Evolutionary conservation across 805 yeast species (phyloP).

Genomic region (Suhomyces xylopsoci): DNA sequence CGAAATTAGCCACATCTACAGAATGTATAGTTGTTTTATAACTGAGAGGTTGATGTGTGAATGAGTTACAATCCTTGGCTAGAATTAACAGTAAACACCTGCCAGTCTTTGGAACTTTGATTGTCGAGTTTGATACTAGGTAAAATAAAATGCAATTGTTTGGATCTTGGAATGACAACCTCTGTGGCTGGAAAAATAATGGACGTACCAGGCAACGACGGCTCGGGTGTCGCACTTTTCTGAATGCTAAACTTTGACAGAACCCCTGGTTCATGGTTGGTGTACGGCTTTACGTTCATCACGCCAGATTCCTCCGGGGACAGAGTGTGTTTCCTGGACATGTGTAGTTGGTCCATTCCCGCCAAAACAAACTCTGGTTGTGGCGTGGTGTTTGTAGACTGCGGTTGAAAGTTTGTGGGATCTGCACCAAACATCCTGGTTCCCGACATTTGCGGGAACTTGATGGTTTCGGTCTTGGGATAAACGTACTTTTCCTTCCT

Average conservation of each 20-base stretch:
- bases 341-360: neutral
- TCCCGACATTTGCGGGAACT: slow-evolving; percentile 5
- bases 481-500: slow-evolving; percentile 4
- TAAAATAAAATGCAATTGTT: neutral
- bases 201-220: slow-evolving; percentile 7
- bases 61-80: neutral
- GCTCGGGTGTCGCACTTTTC: neutral
- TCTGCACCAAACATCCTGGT: slow-evolving; percentile 1
- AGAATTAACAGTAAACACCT: slow-evolving; percentile 5
- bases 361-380: neutral
- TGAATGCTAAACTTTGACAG: slow-evolving; percentile 6
- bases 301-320: neutral
- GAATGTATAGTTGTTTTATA: neutral
- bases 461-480: slow-evolving; percentile 3
- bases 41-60: neutral
- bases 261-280: slow-evolving; percentile 5
- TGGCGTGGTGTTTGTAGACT: neutral
- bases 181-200: slow-evolving; percentile 4
- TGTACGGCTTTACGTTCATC: slow-evolving; percentile 8
- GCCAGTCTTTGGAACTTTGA: slow-evolving; percentile 8
- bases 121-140: slow-evolving; percentile 1
- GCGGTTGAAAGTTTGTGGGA: neutral
- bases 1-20: neutral
- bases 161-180: neutral
- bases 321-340: neutral